A percentile compares a stretch with the other conserved stretches of the same genome.
phyloP scores from a whole-genome alignment of 805 yeast genomes.

The Kodamaea restingae region DNA sequence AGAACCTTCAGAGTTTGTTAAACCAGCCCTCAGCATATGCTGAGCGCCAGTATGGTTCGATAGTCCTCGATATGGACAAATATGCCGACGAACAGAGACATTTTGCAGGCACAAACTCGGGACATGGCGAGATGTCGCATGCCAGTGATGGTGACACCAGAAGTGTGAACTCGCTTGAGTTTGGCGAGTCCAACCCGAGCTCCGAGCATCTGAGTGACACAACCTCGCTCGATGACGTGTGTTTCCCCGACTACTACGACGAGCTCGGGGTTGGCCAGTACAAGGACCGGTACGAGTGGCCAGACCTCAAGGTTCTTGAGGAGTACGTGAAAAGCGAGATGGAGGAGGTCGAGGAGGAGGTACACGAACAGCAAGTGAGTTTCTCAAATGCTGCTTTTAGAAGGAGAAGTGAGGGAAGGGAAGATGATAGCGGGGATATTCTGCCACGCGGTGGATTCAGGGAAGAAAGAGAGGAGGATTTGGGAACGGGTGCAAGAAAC shows the following conservation, averaged over 20 bases:
- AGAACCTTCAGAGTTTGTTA: slow-evolving; percentile 30
- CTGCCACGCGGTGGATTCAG: not conserved
- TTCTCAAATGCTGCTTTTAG: slow-evolving; percentile 30
- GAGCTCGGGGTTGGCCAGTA: slow-evolving; percentile 23
- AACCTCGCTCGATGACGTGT: slow-evolving; percentile 87
- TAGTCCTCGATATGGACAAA: slow-evolving; percentile 40
- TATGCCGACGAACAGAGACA: slow-evolving; percentile 31
- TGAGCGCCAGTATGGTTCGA: slow-evolving; percentile 16
- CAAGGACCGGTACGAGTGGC: slow-evolving; percentile 57
- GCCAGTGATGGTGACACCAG: slow-evolving; percentile 13
- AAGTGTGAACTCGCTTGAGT: slow-evolving; percentile 30
- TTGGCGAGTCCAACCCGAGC: slow-evolving; percentile 59
- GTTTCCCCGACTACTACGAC: slow-evolving; percentile 71
- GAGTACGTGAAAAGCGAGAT: slow-evolving; percentile 74
- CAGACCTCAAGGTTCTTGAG: slow-evolving; percentile 70
- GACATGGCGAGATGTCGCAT: slow-evolving; percentile 12
- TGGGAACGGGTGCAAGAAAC: not conserved
- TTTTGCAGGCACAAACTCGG: slow-evolving; percentile 10
- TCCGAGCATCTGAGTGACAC: slow-evolving; percentile 58
- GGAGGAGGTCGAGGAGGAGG: slow-evolving; percentile 27
- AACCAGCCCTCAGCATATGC: slow-evolving; percentile 11
- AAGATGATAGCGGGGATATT: not conserved
- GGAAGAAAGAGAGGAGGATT: not conserved
- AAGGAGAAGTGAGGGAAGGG: not conserved
- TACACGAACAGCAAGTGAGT: slow-evolving; percentile 19